Conservation (phyloP, 495 filamentous ascomycete genomes). For the Staphylotrichum tortipilum region DNA sequence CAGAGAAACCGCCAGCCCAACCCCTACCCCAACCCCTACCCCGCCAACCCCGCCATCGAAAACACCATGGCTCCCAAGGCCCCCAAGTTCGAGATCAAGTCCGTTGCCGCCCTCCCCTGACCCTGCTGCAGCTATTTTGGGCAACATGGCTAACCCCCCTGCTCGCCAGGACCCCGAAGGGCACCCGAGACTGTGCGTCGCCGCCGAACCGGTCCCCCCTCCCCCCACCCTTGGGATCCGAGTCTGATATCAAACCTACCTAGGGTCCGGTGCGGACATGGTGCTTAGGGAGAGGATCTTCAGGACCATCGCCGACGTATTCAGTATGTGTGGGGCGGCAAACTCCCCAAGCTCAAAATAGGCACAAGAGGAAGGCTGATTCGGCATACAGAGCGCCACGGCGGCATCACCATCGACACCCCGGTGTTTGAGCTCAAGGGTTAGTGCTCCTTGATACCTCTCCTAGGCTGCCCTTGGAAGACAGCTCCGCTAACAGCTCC, state of each 20-base stretch:
- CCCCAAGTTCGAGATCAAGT: constrained; percentile 41
- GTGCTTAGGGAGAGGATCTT: constrained; percentile 79
- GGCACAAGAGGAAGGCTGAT: not conserved
- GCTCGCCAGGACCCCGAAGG: constrained; percentile 33
- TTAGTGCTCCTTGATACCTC: constrained; percentile 2
- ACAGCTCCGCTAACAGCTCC: not conserved
- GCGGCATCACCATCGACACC: constrained; percentile 34
- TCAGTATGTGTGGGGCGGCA: constrained; percentile 31
- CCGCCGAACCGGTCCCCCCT: not conserved
- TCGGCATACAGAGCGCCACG: constrained; percentile 25
- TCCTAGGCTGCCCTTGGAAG: not conserved
- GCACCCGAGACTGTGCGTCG: constrained; percentile 38
- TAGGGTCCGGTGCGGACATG: constrained; percentile 63
- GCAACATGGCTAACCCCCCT: constrained; percentile 3
- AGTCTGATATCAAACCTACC: constrained; percentile 10
- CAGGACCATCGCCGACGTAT: constrained; percentile 69
- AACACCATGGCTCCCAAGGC: constrained; percentile 31
- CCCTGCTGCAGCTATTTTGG: not conserved
- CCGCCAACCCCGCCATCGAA: constrained; percentile 7
- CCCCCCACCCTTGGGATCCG: no score
- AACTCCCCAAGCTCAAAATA: not conserved
- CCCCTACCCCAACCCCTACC: not conserved
- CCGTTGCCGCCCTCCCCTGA: not conserved
- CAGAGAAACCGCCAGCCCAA: no score
- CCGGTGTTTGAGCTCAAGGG: constrained; percentile 44